Evolutionary conservation across 2,329 filamentous ascomycete species (phyloP), one percentile per base, ranked within the genome.

Genomic region (Colletotrichum trifolii): DNA sequence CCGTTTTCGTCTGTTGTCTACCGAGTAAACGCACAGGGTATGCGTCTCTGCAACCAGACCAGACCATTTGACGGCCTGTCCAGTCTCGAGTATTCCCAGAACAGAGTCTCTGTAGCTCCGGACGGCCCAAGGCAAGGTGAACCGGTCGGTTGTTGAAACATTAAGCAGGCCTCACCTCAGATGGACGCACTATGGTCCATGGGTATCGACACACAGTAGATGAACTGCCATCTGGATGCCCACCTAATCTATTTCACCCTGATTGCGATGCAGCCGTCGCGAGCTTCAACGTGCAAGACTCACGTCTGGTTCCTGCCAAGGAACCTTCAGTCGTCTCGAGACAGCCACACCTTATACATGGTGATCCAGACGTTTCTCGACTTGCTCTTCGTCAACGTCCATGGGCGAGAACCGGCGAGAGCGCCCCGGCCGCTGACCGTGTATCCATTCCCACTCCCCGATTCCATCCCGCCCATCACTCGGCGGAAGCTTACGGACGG

Each of bases 221-320:
- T 15, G 59, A 49, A 34, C 36, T 42, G 35, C 42, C 25, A 25
- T 5, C 25, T 15, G 9, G 47, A 42, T 34, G 17, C 33, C 38
- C 39, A 33, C 47, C 13, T 35, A 39, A 50, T 50, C 48, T 48
- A 45, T 12, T 48, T 49, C 47, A 39, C 8, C 35, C 55, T 65
- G 35, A 64, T 66, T 48, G 54, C 48, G 8, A 58, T 54, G 60
- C 64, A 59, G 48, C 64, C 64, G 59, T 59, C 34, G 54, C 34
- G 6, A 10, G 12, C 36, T 8, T 42, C 33, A 56, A 15, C 17
- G 17, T 25, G 25, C 39, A 43, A 25, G 36, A 17, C 9, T 49
- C 43, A 25, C 25, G 25, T 17, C 40, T 10, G 48, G 48, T 66
- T 35, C 42, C 60, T 54, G 60, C 60, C 60, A 64, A 59, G 60